phyloP scores from a whole-genome alignment of 2,329 filamentous ascomycete genomes.

The Colletotrichum tropicale region DNA sequence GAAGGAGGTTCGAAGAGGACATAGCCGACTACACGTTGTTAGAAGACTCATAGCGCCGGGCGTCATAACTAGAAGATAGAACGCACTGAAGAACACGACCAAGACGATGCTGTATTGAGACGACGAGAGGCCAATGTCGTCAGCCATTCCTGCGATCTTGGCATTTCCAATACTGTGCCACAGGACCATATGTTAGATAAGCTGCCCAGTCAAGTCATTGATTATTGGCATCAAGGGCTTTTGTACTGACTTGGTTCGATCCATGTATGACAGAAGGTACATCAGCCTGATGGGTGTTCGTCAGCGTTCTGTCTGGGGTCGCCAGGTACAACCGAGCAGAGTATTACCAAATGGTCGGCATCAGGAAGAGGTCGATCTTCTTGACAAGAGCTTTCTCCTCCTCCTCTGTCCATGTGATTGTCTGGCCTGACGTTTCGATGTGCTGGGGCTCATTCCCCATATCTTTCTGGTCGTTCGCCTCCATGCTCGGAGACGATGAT shows the following conservation, averaged over 20 bases:
- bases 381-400: constrained; percentile 37
- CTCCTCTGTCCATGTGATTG: constrained; percentile 14
- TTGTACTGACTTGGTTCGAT: constrained; percentile 51
- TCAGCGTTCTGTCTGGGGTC: not conserved
- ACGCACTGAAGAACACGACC: constrained; percentile 63
- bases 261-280: constrained; percentile 62
- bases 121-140: constrained; percentile 56
- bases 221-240: not conserved
- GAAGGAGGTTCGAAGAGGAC: constrained; percentile 67
- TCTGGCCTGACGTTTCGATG: not conserved
- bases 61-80: not conserved
- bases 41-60: constrained; percentile 23
- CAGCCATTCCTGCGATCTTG: constrained; percentile 53
- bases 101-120: constrained; percentile 65
- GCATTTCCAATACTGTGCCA: constrained; percentile 51
- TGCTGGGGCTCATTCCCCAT: not conserved
- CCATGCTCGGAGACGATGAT: not conserved
- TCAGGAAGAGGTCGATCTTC: constrained; percentile 42
- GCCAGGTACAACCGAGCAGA: not conserved
- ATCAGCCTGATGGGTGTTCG: constrained; percentile 32
- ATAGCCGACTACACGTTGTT: constrained; percentile 58
- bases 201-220: no score
- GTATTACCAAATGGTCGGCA: constrained; percentile 55
- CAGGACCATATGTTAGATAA: not conserved
- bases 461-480: not conserved